These are phyloP conservation scores for Candolleomyces efflorescens DNA, from an alignment of 768 basidiomycete species.

Conservation along the genomic window DNA sequence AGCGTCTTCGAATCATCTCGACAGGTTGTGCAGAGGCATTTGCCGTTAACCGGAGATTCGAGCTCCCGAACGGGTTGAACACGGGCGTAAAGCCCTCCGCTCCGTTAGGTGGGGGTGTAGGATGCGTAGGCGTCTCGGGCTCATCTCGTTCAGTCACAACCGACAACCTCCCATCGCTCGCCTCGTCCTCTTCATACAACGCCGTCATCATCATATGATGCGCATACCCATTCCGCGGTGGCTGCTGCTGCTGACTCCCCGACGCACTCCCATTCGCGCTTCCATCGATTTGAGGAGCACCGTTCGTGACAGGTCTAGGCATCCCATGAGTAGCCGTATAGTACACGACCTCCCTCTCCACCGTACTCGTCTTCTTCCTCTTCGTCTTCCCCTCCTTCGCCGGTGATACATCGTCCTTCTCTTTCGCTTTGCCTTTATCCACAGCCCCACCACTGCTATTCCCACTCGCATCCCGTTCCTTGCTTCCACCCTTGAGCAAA, in stretches of 20 bases:
- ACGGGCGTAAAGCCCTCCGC: background rate
- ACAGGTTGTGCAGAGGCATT: background rate
- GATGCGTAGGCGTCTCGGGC: slow-evolving; percentile 5
- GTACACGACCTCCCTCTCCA: slow-evolving; percentile 13
- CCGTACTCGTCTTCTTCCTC: slow-evolving; percentile 1
- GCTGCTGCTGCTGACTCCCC: background rate
- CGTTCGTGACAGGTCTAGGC: slow-evolving; percentile 4
- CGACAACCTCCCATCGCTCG: background rate
- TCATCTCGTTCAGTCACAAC: background rate
- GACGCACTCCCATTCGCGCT: slow-evolving; percentile 3
- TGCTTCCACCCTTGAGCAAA: background rate
- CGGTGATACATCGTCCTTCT: slow-evolving; percentile 7
- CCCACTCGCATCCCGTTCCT: background rate
- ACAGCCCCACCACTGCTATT: slow-evolving; percentile 16
- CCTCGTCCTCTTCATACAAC: background rate
- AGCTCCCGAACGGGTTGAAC: background rate
- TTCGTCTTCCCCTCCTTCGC: background rate
- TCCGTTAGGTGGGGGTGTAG: background rate
- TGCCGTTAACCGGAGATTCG: background rate
- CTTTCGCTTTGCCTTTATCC: slow-evolving; percentile 13
- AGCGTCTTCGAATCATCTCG: slow-evolving; percentile 2
- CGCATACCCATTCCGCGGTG: background rate
- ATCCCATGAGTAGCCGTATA: slow-evolving; percentile 10
- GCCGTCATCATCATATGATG: slow-evolving; percentile 1
- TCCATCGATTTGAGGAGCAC: background rate